Evolutionary conservation across 1,284 basidiomycete species (phyloP).

Genomic region (Cutaneotrichosporon cutaneum): DNA sequence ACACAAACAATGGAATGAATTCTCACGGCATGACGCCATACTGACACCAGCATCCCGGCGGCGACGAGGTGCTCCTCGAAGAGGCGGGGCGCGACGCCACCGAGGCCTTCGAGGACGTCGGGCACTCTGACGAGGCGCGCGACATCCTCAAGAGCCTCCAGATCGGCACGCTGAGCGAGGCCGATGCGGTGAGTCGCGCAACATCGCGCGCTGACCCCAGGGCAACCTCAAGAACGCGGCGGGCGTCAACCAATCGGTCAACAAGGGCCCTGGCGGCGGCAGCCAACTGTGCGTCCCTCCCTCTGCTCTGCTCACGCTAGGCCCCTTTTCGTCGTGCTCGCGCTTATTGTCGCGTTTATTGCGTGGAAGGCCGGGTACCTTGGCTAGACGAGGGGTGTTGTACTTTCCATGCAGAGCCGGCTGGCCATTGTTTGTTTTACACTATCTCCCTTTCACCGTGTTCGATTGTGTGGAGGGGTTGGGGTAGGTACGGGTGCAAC

Average conservation of each 20-base stretch:
- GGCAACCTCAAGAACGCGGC: not conserved
- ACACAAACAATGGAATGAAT: not conserved
- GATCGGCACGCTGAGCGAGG: conserved; percentile 58
- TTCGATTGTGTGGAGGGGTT: no score
- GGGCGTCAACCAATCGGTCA: conserved; percentile 1
- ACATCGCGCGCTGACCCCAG: conserved; percentile 8
- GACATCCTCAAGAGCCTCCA: conserved; percentile 73
- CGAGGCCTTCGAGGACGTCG: conserved; percentile 98
- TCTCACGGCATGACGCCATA: not conserved
- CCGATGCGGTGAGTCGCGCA: conserved; percentile 3
- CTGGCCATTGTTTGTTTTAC: conserved; percentile 1
- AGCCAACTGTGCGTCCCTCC: not conserved
- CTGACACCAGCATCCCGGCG: conserved; percentile 78
- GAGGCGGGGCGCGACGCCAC: conserved; percentile 89
- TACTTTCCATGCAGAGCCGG: conserved; percentile 1
- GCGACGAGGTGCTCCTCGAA: conserved; percentile 66
- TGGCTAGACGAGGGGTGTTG: conserved; percentile 14
- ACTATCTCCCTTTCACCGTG: no score
- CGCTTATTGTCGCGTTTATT: conserved; percentile 44
- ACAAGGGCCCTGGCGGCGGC: not conserved
- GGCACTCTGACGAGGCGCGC: conserved; percentile 99
- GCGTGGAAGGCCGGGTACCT: conserved; percentile 45
- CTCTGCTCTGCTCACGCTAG: not conserved
- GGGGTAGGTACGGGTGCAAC: no score
- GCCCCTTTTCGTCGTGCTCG: conserved; percentile 43